These are phyloP conservation scores for Mangifera indica DNA, from an alignment of 345 rosid genomes.

Conservation along the genomic window DNA sequence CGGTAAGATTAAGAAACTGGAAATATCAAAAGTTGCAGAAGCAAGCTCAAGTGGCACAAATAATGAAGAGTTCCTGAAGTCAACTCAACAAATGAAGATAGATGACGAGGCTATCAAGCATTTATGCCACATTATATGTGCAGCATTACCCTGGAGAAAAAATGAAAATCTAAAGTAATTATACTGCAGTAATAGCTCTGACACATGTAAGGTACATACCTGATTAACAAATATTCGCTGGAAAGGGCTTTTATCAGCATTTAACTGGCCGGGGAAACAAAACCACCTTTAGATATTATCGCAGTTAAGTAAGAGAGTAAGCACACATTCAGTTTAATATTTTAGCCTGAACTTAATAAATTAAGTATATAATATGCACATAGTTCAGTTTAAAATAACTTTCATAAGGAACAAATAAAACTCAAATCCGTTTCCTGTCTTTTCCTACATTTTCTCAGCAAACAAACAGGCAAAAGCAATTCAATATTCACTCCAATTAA, in stretches of 20 bases:
- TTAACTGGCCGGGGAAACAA: constrained; percentile 54
- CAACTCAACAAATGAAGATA: no score
- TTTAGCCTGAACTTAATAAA: background rate
- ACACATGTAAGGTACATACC: constrained; percentile 40
- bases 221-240: constrained; percentile 93
- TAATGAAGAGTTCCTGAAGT: no score
- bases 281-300: constrained; percentile 11
- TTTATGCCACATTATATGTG: no score
- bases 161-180: background rate
- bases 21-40: background rate
- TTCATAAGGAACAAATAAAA: background rate
- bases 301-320: constrained; percentile 1
- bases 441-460: background rate
- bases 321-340: background rate
- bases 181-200: background rate
- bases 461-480: background rate
- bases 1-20: background rate
- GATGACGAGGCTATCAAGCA: no score
- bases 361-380: background rate
- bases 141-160: no score
- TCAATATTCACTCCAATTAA: background rate
- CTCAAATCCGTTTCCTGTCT: background rate
- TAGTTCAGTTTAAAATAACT: no score
- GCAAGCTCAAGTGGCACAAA: no score
- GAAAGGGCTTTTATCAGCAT: constrained; percentile 89